Conservation (phyloP, 768 basidiomycete species). For the Boletus vermiculosoides region DNA sequence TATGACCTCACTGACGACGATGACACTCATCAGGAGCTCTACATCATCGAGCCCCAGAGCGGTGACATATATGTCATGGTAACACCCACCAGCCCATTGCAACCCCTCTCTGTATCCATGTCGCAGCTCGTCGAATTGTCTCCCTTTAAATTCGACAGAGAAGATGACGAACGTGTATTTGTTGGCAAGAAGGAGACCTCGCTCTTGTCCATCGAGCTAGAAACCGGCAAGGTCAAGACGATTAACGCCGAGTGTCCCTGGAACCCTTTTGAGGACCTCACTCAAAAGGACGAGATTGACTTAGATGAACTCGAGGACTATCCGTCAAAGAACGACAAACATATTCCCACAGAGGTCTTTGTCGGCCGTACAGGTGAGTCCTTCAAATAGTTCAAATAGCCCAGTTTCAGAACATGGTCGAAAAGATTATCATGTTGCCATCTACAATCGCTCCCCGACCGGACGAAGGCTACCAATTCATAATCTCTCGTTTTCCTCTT, state of each 20-base stretch:
- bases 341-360: slow-evolving; percentile 46
- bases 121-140: slow-evolving; percentile 88
- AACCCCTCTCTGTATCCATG: slow-evolving; percentile 90
- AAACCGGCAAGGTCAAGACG: slow-evolving; percentile 78
- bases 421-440: slow-evolving; percentile 86
- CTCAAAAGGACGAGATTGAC: slow-evolving; percentile 43
- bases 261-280: slow-evolving; percentile 61
- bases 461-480: slow-evolving; percentile 54
- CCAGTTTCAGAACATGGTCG: slow-evolving; percentile 7
- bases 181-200: slow-evolving; percentile 91
- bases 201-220: slow-evolving; percentile 66
- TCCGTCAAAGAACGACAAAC: slow-evolving; percentile 33
- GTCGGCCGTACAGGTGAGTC: slow-evolving; percentile 64
- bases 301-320: slow-evolving; percentile 60
- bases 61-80: slow-evolving; percentile 90
- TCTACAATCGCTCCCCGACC: slow-evolving; percentile 54
- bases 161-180: slow-evolving; percentile 69
- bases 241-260: slow-evolving; percentile 78
- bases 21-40: slow-evolving; percentile 61
- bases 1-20: slow-evolving; percentile 57
- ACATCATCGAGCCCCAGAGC: slow-evolving; percentile 93
- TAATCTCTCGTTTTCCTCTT: slow-evolving; percentile 85
- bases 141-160: slow-evolving; percentile 66
- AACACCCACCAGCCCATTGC: slow-evolving; percentile 64
- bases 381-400: not conserved